Evolutionary conservation across 2,329 filamentous ascomycete species (phyloP), one percentile per base, ranked within the genome.

Genomic region (Falciphora oryzae): DNA sequence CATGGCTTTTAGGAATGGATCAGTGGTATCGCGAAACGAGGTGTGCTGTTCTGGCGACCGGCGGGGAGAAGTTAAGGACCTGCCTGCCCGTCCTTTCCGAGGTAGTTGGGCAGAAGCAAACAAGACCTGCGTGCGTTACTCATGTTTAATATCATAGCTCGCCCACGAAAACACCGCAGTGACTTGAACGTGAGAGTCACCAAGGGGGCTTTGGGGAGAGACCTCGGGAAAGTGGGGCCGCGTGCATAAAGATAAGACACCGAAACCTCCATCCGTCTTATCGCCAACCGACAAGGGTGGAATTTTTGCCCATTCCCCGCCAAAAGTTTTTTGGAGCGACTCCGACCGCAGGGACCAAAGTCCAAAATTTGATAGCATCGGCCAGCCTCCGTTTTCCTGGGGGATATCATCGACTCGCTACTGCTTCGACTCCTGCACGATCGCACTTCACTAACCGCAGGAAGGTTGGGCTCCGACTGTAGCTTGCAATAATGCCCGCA

Each of bases 401-500:
- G 22, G 4, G 57, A 22, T 2, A 58, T 16, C 25, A 28, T 29
- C 57, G n/a, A 60, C 31, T 22, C 22, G 16, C 18, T 10, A 53
- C 44, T 53, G 22, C 44, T 25, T 25, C 22, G 22, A 25, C 44
- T 25, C 22, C 44, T 25, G 22, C 22, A 10, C 22, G 5, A 53
- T 7, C 18, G 44, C 44, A 3, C 6, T 53, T 38, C 14, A 14
- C 44, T 8, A 1, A n/a, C 44, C 6, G 13, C 18, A n/a, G n/a
- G 22, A 22, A n/a, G 18, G 22, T n/a, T n/a, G 6, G 18, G 44
- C 44, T 38, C 44, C 44, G 44, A 22, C 22, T 5, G 10, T 6
- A 25, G 18, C n/a, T 53, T 53, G 44, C 44, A 53, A 74, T 68
- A 16, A 87, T 87, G 85, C 83, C 84, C n/a, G 78, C 83, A 31